These are phyloP conservation scores for Rhizopus stolonifer DNA, from an alignment of 371 early-diverging fungal genomes.

Conservation along the genomic window DNA sequence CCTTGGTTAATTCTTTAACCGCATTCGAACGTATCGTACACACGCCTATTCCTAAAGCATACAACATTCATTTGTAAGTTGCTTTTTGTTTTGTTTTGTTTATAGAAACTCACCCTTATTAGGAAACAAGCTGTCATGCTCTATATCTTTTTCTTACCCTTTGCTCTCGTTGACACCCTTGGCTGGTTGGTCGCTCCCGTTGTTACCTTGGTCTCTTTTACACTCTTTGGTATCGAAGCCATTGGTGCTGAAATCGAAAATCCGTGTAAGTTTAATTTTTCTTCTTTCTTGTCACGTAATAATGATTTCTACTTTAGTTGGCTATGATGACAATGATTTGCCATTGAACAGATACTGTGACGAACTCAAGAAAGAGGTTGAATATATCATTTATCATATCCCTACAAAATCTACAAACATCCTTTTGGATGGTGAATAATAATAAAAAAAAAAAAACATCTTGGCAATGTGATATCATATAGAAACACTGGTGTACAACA, in stretches of 20 bases:
- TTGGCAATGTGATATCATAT: background rate
- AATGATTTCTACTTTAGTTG: slow-evolving; percentile 60
- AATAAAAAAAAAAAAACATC: background rate
- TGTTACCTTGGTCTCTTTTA: slow-evolving; percentile 64
- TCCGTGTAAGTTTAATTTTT: slow-evolving; percentile 31
- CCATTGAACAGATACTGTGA: slow-evolving; percentile 44
- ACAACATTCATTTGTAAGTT: slow-evolving; percentile 68
- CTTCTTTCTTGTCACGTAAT: background rate
- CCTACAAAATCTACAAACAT: slow-evolving; percentile 39
- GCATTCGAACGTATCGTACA: slow-evolving; percentile 73
- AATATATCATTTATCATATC: slow-evolving; percentile 47
- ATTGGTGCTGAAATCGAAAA: slow-evolving; percentile 55
- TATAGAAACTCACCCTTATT: no score
- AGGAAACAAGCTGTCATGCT: slow-evolving; percentile 69
- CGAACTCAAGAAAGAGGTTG: slow-evolving; percentile 41
- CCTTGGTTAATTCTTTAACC: slow-evolving; percentile 64
- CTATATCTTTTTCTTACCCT: slow-evolving; percentile 69
- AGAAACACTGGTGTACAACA: no score
- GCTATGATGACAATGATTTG: slow-evolving; percentile 56
- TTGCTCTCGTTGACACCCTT: slow-evolving; percentile 60
- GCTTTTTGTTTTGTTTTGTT: background rate
- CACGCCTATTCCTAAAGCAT: slow-evolving; percentile 81
- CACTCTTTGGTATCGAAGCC: slow-evolving; percentile 74
- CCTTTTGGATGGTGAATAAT: slow-evolving; percentile 38
- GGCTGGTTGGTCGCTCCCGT: slow-evolving; percentile 60